A percentile compares a stretch with the other conserved stretches of the same genome.
Conservation (phyloP, 2,329 filamentous ascomycete species). For the Scytalidium lignicola region DNA sequence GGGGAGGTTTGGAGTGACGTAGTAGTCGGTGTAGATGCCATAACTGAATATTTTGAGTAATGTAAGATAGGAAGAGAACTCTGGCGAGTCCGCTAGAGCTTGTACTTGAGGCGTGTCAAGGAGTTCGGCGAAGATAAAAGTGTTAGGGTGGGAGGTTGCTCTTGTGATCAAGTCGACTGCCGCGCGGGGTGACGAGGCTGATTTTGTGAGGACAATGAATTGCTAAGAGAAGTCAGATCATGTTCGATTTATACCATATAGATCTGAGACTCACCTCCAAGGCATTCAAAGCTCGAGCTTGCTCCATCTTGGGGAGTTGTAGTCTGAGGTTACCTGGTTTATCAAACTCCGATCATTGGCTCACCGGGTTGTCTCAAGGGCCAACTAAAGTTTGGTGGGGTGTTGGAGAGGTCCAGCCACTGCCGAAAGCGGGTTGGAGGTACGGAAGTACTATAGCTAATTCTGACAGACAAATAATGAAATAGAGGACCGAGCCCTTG, state of each 20-base stretch:
- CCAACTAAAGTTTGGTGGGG: not conserved
- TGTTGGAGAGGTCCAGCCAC: no score
- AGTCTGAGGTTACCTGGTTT: not conserved
- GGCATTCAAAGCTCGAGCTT: conserved; percentile 61
- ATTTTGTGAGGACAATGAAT: conserved; percentile 85
- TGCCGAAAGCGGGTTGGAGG: no score
- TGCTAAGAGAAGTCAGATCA: conserved; percentile 51
- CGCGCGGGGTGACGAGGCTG: conserved; percentile 76
- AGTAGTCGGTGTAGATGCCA: conserved; percentile 80
- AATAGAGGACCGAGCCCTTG: no score
- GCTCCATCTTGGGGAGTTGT: conserved; percentile 56
- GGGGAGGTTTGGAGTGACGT: conserved; percentile 53
- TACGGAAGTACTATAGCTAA: no score
- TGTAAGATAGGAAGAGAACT: conserved; percentile 59
- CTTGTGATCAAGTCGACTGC: conserved; percentile 81
- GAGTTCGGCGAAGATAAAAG: conserved; percentile 93
- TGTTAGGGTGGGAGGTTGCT: conserved; percentile 84
- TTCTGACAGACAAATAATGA: no score
- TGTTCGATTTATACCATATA: not conserved
- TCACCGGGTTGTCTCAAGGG: not conserved
- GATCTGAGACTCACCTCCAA: conserved; percentile 45
- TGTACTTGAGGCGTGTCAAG: conserved; percentile 76
- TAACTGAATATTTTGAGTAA: conserved; percentile 88
- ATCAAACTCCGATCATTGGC: not conserved
- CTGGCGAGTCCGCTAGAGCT: conserved; percentile 56